Conservation (phyloP, 2,329 filamentous ascomycete species). For the Emericellopsis atlantica region DNA sequence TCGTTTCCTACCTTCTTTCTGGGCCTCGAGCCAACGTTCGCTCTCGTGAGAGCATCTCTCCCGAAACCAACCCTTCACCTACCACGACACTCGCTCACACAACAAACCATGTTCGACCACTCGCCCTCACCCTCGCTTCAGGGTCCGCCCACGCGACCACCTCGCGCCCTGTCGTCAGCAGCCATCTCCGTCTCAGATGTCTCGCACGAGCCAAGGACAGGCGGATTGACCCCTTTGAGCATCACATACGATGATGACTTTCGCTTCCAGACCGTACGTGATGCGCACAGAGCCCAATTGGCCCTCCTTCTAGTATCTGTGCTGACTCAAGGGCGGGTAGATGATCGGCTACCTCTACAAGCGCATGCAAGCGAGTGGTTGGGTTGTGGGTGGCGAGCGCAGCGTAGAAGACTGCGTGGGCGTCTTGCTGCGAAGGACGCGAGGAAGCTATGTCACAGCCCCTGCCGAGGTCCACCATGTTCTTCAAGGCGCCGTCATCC, state of each 20-base stretch:
- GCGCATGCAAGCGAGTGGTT: slow-evolving; percentile 13
- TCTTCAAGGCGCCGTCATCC: slow-evolving; percentile 26
- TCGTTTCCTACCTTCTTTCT: too few species aligned
- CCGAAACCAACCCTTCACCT: not conserved
- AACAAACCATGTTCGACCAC: not conserved
- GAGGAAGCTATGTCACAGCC: slow-evolving; percentile 26
- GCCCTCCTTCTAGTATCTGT: not conserved
- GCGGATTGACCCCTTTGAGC: not conserved
- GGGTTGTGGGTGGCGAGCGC: slow-evolving; percentile 11
- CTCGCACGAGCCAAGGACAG: not conserved
- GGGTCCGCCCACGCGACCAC: not conserved
- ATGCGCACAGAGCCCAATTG: not conserved
- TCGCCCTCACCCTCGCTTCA: slow-evolving; percentile 1
- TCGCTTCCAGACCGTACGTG: slow-evolving; percentile 15
- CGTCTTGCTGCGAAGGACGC: slow-evolving; percentile 23
- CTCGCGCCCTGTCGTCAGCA: not conserved
- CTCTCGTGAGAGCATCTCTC: not conserved
- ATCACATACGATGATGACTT: slow-evolving; percentile 14
- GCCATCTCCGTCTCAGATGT: not conserved
- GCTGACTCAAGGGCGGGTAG: slow-evolving; percentile 5
- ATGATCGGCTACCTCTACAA: slow-evolving; percentile 18
- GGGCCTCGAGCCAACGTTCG: too few species aligned
- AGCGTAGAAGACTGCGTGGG: slow-evolving; percentile 14
- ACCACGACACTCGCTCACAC: not conserved
- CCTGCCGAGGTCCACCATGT: slow-evolving; percentile 22